Evolutionary conservation across 2,329 filamentous ascomycete species (phyloP).

Genomic region (Fusarium continuum): DNA sequence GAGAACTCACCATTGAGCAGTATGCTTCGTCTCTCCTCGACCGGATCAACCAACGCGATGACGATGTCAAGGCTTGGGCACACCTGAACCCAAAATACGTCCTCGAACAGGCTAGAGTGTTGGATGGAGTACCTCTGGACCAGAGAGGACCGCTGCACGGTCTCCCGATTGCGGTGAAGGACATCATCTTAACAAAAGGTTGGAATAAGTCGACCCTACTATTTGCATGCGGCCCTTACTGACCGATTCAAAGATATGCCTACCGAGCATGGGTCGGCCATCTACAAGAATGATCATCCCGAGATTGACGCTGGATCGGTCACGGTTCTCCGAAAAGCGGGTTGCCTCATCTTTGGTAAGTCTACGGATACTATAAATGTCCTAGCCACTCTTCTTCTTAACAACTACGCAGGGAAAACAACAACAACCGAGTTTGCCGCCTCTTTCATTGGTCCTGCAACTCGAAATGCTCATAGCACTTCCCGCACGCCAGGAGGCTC

Average conservation of each 20-base stretch:
- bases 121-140: conserved; percentile 58
- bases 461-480: conserved; percentile 68
- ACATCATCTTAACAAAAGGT: conserved; percentile 67
- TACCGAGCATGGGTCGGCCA: conserved; percentile 61
- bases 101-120: conserved; percentile 56
- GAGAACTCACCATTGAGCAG: conserved; percentile 58
- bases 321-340: conserved; percentile 59
- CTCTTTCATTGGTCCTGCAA: conserved; percentile 58
- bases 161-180: conserved; percentile 65
- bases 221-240: not conserved
- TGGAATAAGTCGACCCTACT: conserved; percentile 38
- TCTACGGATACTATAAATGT: conserved; percentile 33
- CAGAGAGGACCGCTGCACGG: conserved; percentile 66
- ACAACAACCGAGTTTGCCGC: conserved; percentile 65
- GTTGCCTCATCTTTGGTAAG: conserved; percentile 61
- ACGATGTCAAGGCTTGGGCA: conserved; percentile 60
- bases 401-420: conserved; percentile 55
- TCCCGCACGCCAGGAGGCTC: conserved; percentile 71
- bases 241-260: conserved; percentile 57
- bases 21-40: conserved; percentile 59
- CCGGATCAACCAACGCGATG: conserved; percentile 55
- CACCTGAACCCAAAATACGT: conserved; percentile 56
- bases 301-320: conserved; percentile 62
- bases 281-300: conserved; percentile 57
- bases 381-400: conserved; percentile 57